A percentile compares a stretch with the other conserved stretches of the same genome.
phyloP scores from a whole-genome alignment of 345 rosid genomes.

The Balakata baccata region DNA sequence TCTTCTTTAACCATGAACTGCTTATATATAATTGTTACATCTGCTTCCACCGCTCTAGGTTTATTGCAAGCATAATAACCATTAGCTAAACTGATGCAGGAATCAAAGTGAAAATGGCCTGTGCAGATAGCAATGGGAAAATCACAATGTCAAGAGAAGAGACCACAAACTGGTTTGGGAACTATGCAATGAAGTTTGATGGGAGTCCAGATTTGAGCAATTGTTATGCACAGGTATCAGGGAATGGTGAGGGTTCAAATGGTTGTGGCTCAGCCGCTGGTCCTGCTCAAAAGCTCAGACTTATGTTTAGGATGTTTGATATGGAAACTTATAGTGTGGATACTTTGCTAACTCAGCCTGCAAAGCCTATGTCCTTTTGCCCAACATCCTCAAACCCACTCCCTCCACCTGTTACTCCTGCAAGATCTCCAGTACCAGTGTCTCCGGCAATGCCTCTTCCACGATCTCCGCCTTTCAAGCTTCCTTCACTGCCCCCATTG shows the following conservation, averaged over 20 bases:
- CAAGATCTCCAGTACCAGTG: conserved; percentile 26
- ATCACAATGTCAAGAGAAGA: conserved; percentile 64
- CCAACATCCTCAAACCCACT: conserved; percentile 32
- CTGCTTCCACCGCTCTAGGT: too few relatives aligned
- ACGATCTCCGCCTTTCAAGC: conserved; percentile 29
- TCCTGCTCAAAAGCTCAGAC: conserved; percentile 53
- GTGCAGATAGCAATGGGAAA: conserved; percentile 56
- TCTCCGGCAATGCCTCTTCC: conserved; percentile 32
- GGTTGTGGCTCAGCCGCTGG: conserved; percentile 56
- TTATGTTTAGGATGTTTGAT: conserved; percentile 51
- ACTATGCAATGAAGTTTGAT: conserved; percentile 60
- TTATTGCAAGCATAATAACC: too few relatives aligned
- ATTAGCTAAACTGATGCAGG: conserved; percentile 38
- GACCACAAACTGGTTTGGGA: conserved; percentile 69
- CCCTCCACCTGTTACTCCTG: conserved; percentile 22
- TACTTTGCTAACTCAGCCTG: conserved; percentile 70
- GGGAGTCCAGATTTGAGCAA: conserved; percentile 73
- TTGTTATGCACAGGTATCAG: conserved; percentile 64
- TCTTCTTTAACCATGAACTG: too few relatives aligned
- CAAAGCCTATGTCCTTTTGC: conserved; percentile 63
- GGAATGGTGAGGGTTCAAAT: conserved; percentile 38
- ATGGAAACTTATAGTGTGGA: conserved; percentile 51
- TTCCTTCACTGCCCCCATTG: conserved; percentile 51
- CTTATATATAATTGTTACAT: too few relatives aligned
- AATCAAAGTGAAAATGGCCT: conserved; percentile 50